Evolutionary conservation across 345 rosid genomes (phyloP).

Genomic region (Tarenaya hassleriana): DNA sequence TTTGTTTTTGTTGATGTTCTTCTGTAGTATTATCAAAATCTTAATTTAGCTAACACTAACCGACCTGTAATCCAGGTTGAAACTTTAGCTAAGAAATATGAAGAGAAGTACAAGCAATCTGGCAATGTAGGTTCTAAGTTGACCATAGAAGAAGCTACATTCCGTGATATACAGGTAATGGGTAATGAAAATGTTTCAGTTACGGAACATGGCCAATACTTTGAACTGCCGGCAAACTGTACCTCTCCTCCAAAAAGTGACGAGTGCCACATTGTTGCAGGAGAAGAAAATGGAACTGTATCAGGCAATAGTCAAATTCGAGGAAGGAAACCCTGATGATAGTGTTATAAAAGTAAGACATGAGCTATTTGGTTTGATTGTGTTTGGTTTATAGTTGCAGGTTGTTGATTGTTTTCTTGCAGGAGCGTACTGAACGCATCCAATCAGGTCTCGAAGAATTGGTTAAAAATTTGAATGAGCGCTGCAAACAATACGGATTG

Average conservation of each 20-base stretch:
- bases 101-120: conserved; percentile 79
- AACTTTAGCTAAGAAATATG: conserved; percentile 68
- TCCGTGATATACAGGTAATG: conserved; percentile 93
- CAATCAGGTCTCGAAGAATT: conserved; percentile 78
- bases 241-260: conserved; percentile 12
- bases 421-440: conserved; percentile 70
- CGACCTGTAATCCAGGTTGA: conserved; percentile 51
- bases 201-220: conserved; percentile 2
- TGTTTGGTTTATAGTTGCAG: conserved; percentile 17
- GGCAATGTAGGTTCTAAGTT: conserved; percentile 92
- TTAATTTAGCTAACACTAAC: conserved; percentile 18
- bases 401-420: conserved; percentile 28
- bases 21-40: conserved; percentile 14
- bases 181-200: conserved; percentile 39
- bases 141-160: conserved; percentile 91
- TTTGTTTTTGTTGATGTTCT: conserved; percentile 18
- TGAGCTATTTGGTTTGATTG: conserved; percentile 16
- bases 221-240: conserved; percentile 15
- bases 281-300: conserved; percentile 92
- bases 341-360: conserved; percentile 50
- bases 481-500: conserved; percentile 89
- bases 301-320: conserved; percentile 78
- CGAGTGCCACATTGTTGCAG: conserved; percentile 36
- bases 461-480: conserved; percentile 70
- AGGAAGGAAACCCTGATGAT: conserved; percentile 55